Conservation (phyloP, 1,284 basidiomycete species). For the Cutaneotrichosporon sp. region DNA sequence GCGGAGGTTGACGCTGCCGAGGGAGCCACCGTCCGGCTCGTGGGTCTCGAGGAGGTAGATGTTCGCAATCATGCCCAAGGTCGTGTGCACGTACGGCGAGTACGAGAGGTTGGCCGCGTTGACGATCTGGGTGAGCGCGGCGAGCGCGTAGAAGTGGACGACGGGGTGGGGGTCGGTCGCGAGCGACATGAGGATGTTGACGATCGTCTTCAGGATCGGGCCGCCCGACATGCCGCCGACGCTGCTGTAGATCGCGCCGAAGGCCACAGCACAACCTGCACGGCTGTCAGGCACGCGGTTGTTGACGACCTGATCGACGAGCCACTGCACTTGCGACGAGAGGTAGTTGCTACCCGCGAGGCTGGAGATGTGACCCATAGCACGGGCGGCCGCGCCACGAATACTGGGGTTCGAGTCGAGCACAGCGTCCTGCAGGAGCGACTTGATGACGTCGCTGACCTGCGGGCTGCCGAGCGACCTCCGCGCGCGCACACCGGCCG, state of each 20-base stretch:
- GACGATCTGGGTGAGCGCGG: constrained; percentile 82
- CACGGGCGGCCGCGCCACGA: constrained; percentile 80
- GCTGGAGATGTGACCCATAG: constrained; percentile 82
- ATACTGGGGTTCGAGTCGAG: constrained; percentile 77
- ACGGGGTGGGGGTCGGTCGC: constrained; percentile 95
- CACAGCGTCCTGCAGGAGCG: constrained; percentile 78
- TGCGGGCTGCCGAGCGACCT: constrained; percentile 71
- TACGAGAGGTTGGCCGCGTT: constrained; percentile 92
- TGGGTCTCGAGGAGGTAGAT: constrained; percentile 90
- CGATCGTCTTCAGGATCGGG: constrained; percentile 91
- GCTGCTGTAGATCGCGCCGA: constrained; percentile 89
- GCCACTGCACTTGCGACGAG: constrained; percentile 82
- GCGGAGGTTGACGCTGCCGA: constrained; percentile 79
- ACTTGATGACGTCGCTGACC: constrained; percentile 68
- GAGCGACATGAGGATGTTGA: constrained; percentile 94
- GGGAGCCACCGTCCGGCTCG: constrained; percentile 88
- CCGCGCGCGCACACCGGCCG: constrained; percentile 59
- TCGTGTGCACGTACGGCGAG: constrained; percentile 82
- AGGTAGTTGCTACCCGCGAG: constrained; percentile 84
- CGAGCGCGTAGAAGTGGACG: constrained; percentile 91
- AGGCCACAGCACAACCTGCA: constrained; percentile 90
- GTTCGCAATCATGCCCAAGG: constrained; percentile 87
- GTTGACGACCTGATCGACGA: constrained; percentile 94
- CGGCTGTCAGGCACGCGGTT: constrained; percentile 92
- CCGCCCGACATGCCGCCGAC: constrained; percentile 93